Evolutionary conservation across 1,284 basidiomycete species (phyloP), one percentile per base, ranked within the genome.

Genomic region (Amylostereum areolatum): DNA sequence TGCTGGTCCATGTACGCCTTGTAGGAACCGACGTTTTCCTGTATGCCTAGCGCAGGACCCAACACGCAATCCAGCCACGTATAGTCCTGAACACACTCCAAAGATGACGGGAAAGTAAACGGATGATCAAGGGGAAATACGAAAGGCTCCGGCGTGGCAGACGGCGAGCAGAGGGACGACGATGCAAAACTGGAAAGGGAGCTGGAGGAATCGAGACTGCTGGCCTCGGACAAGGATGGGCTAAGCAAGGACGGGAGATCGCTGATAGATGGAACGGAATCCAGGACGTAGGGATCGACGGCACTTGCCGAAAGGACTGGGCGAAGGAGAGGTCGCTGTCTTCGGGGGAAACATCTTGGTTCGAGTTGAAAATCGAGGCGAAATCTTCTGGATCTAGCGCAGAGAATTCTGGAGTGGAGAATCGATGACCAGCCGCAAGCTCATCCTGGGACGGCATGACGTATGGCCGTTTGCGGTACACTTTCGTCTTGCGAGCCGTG

Each of bases 21-120:
- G 60, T 82, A 83, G 4, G 74, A 73, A 31, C 77, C 79, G 48
- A 74, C 68, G 46, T 65, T 71, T 58, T 82, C 78, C 56, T 77
- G 70, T 43, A 78, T 66, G 33, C 73, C 74, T 30, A 57, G 52
- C 18, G 71, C 66, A 49, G 72, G 70, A 7, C 73, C 75, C 43
- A 83, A 68, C 33, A 67, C 71, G 50, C 66, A 66, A 52, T 74
- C 70, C 27, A 85, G 65, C 31, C 74, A 64, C 43, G 74, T 67
- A 56, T 84, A 84, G 49, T 75, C 66, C 30, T 69, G 71, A 44
- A 67, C 62, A 33, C 80, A 74, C 57, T 81, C 76, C 25, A 28
- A 11, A 29, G 25, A 28, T 8, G 41, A 43, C n/a, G 30, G 41
- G 11, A 43, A 28, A 29, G 25, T 43, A 28, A 28, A 39, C 18